Percentiles rank a stretch among this genome's conserved stretches.
phyloP scores from a whole-genome alignment of 108 stramenopile genomes.

The Pseudonitzschia pungens region DNA sequence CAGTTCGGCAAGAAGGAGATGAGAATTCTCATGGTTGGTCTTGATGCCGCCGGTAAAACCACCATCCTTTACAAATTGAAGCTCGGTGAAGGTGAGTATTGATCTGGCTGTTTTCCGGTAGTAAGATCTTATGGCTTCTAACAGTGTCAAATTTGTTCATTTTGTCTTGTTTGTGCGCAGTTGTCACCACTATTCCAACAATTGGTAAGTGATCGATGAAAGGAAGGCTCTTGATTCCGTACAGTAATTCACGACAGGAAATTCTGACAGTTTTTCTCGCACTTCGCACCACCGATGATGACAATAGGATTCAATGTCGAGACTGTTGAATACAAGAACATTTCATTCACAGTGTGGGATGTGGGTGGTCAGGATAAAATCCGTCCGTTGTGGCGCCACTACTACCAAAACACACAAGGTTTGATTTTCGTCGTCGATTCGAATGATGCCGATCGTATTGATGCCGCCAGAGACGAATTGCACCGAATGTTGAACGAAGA shows the following conservation, averaged over 20 bases:
- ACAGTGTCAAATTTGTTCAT: background rate
- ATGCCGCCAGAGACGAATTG: slow-evolving; percentile 98
- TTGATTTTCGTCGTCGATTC: slow-evolving; percentile 99
- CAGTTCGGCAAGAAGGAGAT: slow-evolving; percentile 99
- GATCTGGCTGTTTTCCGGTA: background rate
- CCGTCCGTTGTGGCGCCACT: slow-evolving; percentile 99
- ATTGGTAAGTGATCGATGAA: slow-evolving; percentile 64
- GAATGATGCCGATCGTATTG: slow-evolving; percentile 99
- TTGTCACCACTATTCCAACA: slow-evolving; percentile 99
- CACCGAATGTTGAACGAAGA: slow-evolving; percentile 99
- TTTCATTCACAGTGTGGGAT: slow-evolving; percentile 98
- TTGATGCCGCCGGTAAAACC: slow-evolving; percentile 99
- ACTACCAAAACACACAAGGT: slow-evolving; percentile 99
- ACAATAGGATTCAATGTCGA: slow-evolving; percentile 88
- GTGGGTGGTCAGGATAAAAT: slow-evolving; percentile 99
- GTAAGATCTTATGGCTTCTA: background rate
- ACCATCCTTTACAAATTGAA: slow-evolving; percentile 99
- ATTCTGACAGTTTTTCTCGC: background rate
- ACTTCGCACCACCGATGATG: background rate
- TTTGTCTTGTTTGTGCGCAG: slow-evolving; percentile 36
- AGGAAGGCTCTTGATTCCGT: background rate
- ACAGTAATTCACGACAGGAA: background rate
- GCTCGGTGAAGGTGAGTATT: slow-evolving; percentile 84
- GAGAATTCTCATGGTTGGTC: slow-evolving; percentile 99
- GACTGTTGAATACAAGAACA: slow-evolving; percentile 97